Base-by-base conservation (phyloP, 140 eudicot species). In the Senecio squalidus region DNA sequence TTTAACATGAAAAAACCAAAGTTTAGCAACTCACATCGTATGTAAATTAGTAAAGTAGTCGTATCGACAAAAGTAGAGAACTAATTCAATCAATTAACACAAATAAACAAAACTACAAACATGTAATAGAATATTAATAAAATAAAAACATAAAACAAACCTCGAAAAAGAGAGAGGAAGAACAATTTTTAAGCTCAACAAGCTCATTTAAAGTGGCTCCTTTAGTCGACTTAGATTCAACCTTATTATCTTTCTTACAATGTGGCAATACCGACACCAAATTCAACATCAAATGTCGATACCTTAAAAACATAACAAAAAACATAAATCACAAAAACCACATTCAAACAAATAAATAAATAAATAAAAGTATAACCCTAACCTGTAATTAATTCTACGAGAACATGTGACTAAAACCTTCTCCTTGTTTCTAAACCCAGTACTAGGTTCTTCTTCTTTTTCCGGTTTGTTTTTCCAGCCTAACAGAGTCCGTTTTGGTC, bases 251-350 rank as follows among this genome's bases (percentile, higher is more conserved):
- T 59, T 84, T 91, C 82, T 91, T 86, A 29, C 88, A 81, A 28
- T 86, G 98, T 25, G 98, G 96, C 64, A 91, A 67, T 18, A 91
- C 60, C 6, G 89, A 80, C 4, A 79, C 88, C 79, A 91, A 51
- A 76, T 91, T 91, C 98, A 86, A 69, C 98, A 91, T 91, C 92
- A 91, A 75, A 66, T 91, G 94, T 52, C 94, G 78, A 72, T 86
- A 83, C 94, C 97, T 86, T 66, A 58, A 36, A 2, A 33, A 23
- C 50, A 34, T 20, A 2, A 23, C 48, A 22, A 28, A n/a, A 30
- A 30, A 30, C 36, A 30, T 30, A 30, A 30, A 30, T 9, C 1
- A 30, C 31, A 13, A 1, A 29, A 51, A 24, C 4, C 36, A n/a
- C 11, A 6, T 26, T 47, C 5, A 62, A 25, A 27, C 40, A 16